Evolutionary conservation across 129 eudicot genomes (phyloP).

Genomic region (Scalesia atractyloides): DNA sequence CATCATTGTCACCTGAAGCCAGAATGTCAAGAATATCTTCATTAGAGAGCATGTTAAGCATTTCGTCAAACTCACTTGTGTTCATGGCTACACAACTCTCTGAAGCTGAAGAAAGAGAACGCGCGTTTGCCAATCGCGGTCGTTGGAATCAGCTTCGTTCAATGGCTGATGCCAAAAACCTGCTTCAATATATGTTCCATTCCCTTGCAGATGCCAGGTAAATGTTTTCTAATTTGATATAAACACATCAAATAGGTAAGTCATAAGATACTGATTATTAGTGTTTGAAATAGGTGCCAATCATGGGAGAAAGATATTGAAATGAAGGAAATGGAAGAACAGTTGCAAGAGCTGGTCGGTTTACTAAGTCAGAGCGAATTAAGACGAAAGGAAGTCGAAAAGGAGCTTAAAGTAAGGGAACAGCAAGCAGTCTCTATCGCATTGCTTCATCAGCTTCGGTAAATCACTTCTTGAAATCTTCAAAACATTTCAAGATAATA

Average conservation of each 20-base stretch:
- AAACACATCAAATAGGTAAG: neutral
- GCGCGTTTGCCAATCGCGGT: conserved; percentile 74
- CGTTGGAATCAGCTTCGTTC: conserved; percentile 97
- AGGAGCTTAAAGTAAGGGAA: conserved; percentile 82
- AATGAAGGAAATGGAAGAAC: conserved; percentile 97
- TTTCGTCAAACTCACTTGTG: conserved; percentile 91
- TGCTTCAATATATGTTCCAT: conserved; percentile 87
- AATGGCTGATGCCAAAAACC: conserved; percentile 94
- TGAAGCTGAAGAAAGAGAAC: conserved; percentile 99
- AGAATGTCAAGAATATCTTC: conserved; percentile 92
- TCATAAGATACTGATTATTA: conserved; percentile 5
- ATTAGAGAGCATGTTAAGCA: conserved; percentile 82
- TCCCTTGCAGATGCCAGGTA: conserved; percentile 84
- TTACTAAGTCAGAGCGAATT: conserved; percentile 83
- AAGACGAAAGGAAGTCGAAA: conserved; percentile 88
- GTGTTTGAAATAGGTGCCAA: conserved; percentile 63
- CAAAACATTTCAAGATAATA: neutral
- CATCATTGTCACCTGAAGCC: conserved; percentile 88
- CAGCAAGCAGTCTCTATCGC: conserved; percentile 68
- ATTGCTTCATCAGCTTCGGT: conserved; percentile 70
- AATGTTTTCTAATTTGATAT: neutral
- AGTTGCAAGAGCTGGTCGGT: conserved; percentile 86
- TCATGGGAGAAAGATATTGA: conserved; percentile 83
- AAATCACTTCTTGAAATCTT: conserved; percentile 14
- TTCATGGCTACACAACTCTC: conserved; percentile 99